phyloP scores from a whole-genome alignment of 1,284 basidiomycete genomes.

The Cryptococcus sp. region DNA sequence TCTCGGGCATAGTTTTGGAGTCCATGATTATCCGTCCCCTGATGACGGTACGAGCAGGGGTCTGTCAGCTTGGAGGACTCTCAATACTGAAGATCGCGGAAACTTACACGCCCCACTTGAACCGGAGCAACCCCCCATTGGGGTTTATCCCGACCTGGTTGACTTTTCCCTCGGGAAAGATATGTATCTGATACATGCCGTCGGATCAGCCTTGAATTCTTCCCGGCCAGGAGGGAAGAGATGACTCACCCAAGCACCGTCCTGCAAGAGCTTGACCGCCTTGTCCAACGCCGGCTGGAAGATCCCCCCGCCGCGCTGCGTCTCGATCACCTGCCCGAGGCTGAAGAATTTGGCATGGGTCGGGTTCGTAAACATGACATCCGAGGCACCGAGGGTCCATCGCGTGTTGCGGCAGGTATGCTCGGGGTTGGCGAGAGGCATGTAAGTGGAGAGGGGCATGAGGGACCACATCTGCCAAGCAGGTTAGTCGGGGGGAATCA shows the following conservation, averaged over 20 bases:
- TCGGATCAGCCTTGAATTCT: not conserved
- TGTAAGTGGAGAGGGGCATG: conserved; percentile 64
- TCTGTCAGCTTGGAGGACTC: not conserved
- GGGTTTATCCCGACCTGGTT: conserved; percentile 67
- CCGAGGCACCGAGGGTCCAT: conserved; percentile 62
- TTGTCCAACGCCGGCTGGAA: conserved; percentile 82
- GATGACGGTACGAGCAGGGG: not conserved
- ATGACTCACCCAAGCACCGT: conserved; percentile 74
- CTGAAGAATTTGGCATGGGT: conserved; percentile 77
- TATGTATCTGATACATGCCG: conserved; percentile 64
- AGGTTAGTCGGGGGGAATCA: conserved; percentile 49
- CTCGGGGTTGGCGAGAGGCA: conserved; percentile 46
- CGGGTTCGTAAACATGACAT: conserved; percentile 95
- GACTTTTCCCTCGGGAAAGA: conserved; percentile 91
- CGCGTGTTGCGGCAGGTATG: conserved; percentile 41
- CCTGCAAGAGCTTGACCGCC: conserved; percentile 73
- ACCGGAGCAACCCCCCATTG: conserved; percentile 62
- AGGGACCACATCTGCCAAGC: conserved; percentile 77
- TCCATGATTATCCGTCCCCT: conserved; percentile 85
- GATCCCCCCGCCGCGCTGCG: conserved; percentile 82
- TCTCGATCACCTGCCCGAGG: conserved; percentile 89
- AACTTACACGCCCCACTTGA: conserved; percentile 95
- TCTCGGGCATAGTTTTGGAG: conserved; percentile 63
- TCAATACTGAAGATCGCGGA: not conserved
- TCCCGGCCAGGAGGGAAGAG: no score